Conservation (phyloP, 2,329 filamentous ascomycete genomes). For the Trichoderma pleuroti region DNA sequence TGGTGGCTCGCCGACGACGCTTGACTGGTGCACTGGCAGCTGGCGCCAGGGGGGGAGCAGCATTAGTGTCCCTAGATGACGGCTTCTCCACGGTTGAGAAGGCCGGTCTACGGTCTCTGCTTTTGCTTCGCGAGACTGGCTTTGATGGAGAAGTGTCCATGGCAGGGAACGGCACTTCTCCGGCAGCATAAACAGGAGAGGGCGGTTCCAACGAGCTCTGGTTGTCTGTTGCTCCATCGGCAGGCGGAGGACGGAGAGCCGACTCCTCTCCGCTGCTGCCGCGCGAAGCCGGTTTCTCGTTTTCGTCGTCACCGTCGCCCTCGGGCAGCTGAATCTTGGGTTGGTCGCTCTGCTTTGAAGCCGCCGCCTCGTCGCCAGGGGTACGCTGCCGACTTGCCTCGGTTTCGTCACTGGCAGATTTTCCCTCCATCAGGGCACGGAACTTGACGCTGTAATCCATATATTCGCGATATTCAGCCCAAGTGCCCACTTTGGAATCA, state of each 20-base stretch:
- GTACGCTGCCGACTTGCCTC: slow-evolving; percentile 33
- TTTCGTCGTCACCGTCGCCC: slow-evolving; percentile 23
- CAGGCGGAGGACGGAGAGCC: slow-evolving; percentile 22
- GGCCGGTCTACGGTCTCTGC: slow-evolving; percentile 51
- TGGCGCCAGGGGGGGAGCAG: slow-evolving; percentile 25
- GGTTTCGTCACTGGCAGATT: slow-evolving; percentile 47
- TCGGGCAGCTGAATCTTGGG: slow-evolving; percentile 33
- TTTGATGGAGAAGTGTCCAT: slow-evolving; percentile 40
- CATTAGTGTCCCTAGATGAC: slow-evolving; percentile 35
- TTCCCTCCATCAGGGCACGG: slow-evolving; percentile 61
- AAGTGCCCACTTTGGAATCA: slow-evolving; percentile 87
- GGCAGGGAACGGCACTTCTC: slow-evolving; percentile 46
- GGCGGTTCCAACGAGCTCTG: slow-evolving; percentile 32
- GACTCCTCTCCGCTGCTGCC: slow-evolving; percentile 12
- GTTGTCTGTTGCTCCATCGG: slow-evolving; percentile 23
- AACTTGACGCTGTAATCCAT: slow-evolving; percentile 75
- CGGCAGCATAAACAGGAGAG: slow-evolving; percentile 39
- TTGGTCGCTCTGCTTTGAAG: slow-evolving; percentile 35
- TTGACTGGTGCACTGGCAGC: slow-evolving; percentile 49
- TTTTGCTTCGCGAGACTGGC: slow-evolving; percentile 37
- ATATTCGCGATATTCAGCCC: slow-evolving; percentile 89
- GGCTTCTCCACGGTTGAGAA: slow-evolving; percentile 54
- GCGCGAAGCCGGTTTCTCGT: slow-evolving; percentile 33
- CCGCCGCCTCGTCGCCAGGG: slow-evolving; percentile 32
- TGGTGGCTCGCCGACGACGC: slow-evolving; percentile 65